Base-by-base conservation (phyloP, 352 stramenopile species). In the Pythium guiyangense region DNA sequence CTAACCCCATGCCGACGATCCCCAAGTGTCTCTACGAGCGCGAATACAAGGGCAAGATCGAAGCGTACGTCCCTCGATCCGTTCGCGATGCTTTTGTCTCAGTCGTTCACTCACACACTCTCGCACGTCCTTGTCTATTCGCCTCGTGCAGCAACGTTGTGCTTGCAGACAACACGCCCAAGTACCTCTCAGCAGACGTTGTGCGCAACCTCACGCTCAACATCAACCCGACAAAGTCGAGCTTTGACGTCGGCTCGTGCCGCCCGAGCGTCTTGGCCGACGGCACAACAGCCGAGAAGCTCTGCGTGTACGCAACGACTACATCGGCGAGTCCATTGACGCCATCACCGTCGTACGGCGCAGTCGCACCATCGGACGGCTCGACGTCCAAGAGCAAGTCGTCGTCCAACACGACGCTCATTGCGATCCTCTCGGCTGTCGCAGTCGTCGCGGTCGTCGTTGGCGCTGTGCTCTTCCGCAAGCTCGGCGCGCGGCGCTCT, bases 351-450 rank as follows among this genome's bases (percentile, higher is more conserved):
- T 11, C 31, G 31, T 37, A 37, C 31, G 31, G 31, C 31, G 4
- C 4, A 8, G 4, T 11, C 18, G 31, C 39, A 0, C 34, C 45
- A 29, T 29, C 17, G 8, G n/a, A 20, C 42, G 15, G 37, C 6
- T 9, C 46, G 17, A 55, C 55, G 4, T 26, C 40, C 25, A 18
- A 12, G 12, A 42, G 9, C 1, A 31, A 18, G 10, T 59, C 39
- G 12, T 49, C 39, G 22, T 61, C 66, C 11, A 52, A 63, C 34
- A 83, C 70, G n/a, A 70, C 60, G 63, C 65, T 86, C 31, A 37
- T 37, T 10, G 8, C 31, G 12, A 75, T 78, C 18, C 74, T 76
- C 2, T 70, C 86, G 48, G 67, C 86, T 49, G 66, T 82, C 31
- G 31, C 31, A 37, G 31, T 37, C 31, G 31, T 37, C 31, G 31